Evolutionary conservation across 2,329 filamentous ascomycete species (phyloP), one percentile per base, ranked within the genome.

Genomic region (Colletotrichum sansevieriae): DNA sequence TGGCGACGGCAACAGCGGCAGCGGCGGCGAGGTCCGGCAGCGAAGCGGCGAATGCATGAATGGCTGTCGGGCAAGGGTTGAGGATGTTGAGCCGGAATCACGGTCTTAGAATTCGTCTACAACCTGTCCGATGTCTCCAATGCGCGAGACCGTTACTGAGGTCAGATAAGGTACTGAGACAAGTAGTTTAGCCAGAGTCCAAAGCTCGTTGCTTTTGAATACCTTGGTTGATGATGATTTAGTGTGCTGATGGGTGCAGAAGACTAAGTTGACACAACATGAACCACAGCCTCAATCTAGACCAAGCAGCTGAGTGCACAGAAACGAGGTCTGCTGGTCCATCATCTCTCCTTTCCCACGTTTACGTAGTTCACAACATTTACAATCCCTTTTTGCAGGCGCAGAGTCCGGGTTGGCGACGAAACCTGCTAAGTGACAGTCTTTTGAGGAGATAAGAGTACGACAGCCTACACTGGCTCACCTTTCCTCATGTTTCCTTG

Each of bases 21-120:
- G 15, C 39, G 4, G 20, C 46, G 60, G 33, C 61, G 61, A 61
- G 20, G 59, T 57, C 18, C 54, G 61, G 61, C 65, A 65, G 61
- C 61, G 49, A 47, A 68, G 54, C 57, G 39, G 46, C 37, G 29
- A 59, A 46, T 15, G 18, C 51, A 22, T 22, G 22, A 22, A 12
- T 43, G 22, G 46, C 25, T 20, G 49, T 15, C 20, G 22, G 25
- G 37, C 61, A 59, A 54, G 65, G 44, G 29, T 37, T 46, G 51
- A 63, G 59, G 51, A 39, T 55, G 64, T 57, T 51, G 44, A 29
- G 55, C 47, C 43, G 15, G 57, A 49, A 37, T 66, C 63, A 66
- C 58, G 60, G 25, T 49, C 57, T 49, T 13, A 39, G 5, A 39
- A 9, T n/a, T 20, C 29, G 47, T 47, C 18, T 41, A 2, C n/a